Evolutionary conservation across 805 yeast species (phyloP), one percentile per base, ranked within the genome.

Genomic region (Groenewaldozyma tartarivorans): DNA sequence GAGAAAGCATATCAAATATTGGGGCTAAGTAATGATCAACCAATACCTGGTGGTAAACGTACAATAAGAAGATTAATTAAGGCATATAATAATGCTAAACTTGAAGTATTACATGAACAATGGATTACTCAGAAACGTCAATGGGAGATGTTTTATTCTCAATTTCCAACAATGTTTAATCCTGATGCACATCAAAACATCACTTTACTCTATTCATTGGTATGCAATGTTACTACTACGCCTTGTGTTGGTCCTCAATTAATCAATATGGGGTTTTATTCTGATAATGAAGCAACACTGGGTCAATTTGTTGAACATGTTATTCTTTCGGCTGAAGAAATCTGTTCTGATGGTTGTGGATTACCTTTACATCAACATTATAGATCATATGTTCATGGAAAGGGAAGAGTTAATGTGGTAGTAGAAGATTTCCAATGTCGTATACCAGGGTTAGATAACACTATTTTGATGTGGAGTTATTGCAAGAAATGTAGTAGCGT

Each of bases 161-260:
- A 70, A 36, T 62, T 69, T 34, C 68, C 77, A n/a, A 69, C 74
- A 53, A 60, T 83, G 63, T 69, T 72, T 48, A 92, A 74, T 31
- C 83, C 87, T 0, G 72, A 74, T 16, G 68, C 71, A 33, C 96
- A 90, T 55, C 95, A 86, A 53, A 81, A 74, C 50, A 75, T 94
- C 22, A 74, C 82, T 4, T 74, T 86, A 11, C 64, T 90, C 19
- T 85, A 81, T 53, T 82, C 95, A 1, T 75, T 85, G 63, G 90
- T 87, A 0, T 82, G 90, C 3, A 74, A 79, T 5, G 81, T 79
- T 51, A 81, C 85, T 32, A 82, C 94, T 0, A 86, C 94, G 0
- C 96, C 96, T 0, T 92, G 98, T 54, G 67, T 78, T 32, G 97
- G 97, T 0, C 98, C 99, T 0, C 85, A 77, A 41, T 67, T 77